phyloP scores from a whole-genome alignment of 2,329 filamentous ascomycete species.

The Pseudogymnoascus sp. region DNA sequence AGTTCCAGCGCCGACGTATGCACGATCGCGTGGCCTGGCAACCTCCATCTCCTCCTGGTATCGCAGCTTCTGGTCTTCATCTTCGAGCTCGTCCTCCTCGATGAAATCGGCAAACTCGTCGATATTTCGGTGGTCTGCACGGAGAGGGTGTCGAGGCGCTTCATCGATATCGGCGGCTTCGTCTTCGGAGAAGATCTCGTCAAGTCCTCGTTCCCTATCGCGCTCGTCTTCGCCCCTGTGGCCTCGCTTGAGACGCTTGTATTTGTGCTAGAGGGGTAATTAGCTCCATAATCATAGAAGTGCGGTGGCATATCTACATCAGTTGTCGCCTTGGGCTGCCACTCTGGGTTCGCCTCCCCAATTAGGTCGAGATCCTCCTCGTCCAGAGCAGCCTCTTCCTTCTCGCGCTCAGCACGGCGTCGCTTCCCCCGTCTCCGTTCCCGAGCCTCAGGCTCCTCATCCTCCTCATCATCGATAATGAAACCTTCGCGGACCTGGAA shows the following conservation, averaged over 20 bases:
- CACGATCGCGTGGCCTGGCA: conserved; percentile 65
- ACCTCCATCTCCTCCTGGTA: conserved; percentile 83
- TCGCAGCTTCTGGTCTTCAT: conserved; percentile 67
- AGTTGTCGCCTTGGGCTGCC: conserved; percentile 55
- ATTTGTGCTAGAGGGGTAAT: conserved; percentile 58
- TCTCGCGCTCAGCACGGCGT: conserved; percentile 65
- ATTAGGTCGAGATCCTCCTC: conserved; percentile 96
- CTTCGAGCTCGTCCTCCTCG: conserved; percentile 86
- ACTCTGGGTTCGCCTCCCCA: conserved; percentile 67
- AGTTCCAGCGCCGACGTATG: conserved; percentile 57
- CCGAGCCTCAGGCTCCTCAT: conserved; percentile 54
- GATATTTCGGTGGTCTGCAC: conserved; percentile 45
- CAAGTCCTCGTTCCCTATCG: conserved; percentile 61
- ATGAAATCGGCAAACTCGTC: conserved; percentile 95
- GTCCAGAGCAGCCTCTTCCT: conserved; percentile 77
- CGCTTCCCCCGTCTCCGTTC: conserved; percentile 60
- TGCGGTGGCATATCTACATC: conserved; percentile 50
- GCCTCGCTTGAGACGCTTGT: conserved; percentile 92
- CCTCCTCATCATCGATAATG: conserved; percentile 84
- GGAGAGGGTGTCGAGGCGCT: conserved; percentile 28
- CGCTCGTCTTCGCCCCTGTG: conserved; percentile 67
- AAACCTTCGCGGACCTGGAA: conserved; percentile 81
- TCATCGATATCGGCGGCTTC: conserved; percentile 60
- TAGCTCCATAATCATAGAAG: conserved; percentile 13
- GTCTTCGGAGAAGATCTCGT: conserved; percentile 93